Conservation (phyloP, 2,329 filamentous ascomycete genomes). For the Zymoseptoria crescenta region DNA sequence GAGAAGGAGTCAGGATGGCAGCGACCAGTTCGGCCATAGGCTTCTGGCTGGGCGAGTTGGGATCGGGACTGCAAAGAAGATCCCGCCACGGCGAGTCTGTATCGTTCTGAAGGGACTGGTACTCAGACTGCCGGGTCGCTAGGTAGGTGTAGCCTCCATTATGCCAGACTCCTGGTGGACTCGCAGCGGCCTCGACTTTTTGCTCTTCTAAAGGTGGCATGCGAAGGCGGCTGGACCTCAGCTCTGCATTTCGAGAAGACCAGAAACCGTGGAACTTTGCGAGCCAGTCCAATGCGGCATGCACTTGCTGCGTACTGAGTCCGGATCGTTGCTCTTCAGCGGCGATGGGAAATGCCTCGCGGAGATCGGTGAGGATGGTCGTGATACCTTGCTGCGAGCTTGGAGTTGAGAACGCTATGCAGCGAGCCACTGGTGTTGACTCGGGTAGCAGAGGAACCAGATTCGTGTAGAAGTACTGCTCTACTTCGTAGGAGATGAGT, state of each 20-base stretch:
- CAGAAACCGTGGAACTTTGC: conserved; percentile 53
- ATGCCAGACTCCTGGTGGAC: conserved; percentile 41
- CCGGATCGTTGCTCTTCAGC: conserved; percentile 45
- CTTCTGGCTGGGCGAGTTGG: conserved; percentile 29
- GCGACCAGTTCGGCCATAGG: conserved; percentile 43
- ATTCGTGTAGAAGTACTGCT: conserved; percentile 56
- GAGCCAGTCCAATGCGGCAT: conserved; percentile 54
- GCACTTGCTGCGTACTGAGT: conserved; percentile 43
- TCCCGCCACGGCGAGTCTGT: conserved; percentile 48
- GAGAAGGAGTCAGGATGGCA: conserved; percentile 40
- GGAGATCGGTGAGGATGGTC: conserved; percentile 52
- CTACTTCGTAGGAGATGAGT: conserved; percentile 58
- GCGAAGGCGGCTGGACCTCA: conserved; percentile 34
- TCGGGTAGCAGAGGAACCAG: conserved; percentile 45
- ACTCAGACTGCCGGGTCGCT: conserved; percentile 53
- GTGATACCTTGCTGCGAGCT: conserved; percentile 36
- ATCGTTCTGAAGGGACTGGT: conserved; percentile 41
- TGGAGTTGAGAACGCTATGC: conserved; percentile 26
- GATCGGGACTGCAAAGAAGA: conserved; percentile 38
- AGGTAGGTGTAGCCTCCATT: conserved; percentile 63
- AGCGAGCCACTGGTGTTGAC: conserved; percentile 44
- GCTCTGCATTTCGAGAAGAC: conserved; percentile 31
- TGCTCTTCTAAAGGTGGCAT: conserved; percentile 51
- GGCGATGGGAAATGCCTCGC: conserved; percentile 46
- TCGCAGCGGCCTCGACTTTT: neutral